A percentile compares a stretch with the other conserved stretches of the same genome.
phyloP scores from a whole-genome alignment of 768 basidiomycete genomes.

The Rhodotorula babjevae region DNA sequence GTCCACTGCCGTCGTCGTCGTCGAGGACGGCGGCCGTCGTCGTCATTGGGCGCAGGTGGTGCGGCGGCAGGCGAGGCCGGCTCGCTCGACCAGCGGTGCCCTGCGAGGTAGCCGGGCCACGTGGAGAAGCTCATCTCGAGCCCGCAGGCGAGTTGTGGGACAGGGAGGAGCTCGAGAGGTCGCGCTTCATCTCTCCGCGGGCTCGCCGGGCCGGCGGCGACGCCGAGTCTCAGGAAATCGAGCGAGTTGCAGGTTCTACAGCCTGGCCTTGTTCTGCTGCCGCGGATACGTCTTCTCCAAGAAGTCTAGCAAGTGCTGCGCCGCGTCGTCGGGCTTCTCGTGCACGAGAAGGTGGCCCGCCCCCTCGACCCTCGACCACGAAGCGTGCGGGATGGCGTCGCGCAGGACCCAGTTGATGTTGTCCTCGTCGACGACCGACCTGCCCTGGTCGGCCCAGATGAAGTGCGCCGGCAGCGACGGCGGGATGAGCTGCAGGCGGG shows the following conservation, averaged over 20 bases:
- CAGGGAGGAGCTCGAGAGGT: background rate
- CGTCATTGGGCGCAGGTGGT: background rate
- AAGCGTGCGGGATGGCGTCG: slow-evolving; percentile 28
- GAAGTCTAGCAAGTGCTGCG: slow-evolving; percentile 18
- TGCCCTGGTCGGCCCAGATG: slow-evolving; percentile 33
- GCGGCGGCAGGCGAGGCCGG: no score
- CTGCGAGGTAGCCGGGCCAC: slow-evolving; percentile 18
- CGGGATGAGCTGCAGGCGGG: slow-evolving; percentile 30
- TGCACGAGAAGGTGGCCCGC: slow-evolving; percentile 42
- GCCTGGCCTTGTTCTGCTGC: background rate
- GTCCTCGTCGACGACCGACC: slow-evolving; percentile 32
- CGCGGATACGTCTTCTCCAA: slow-evolving; percentile 19
- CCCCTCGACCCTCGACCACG: slow-evolving; percentile 19
- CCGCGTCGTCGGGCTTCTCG: slow-evolving; percentile 39
- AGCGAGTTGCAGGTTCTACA: background rate
- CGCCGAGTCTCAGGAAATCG: background rate
- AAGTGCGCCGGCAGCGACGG: slow-evolving; percentile 35
- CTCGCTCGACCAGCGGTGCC: slow-evolving; percentile 3
- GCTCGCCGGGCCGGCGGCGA: no score
- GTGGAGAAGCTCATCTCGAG: slow-evolving; percentile 11
- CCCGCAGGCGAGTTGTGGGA: background rate
- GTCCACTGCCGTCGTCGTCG: background rate
- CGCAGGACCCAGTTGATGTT: background rate
- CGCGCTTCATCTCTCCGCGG: background rate
- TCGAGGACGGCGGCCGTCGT: background rate